Evolutionary conservation across 1,284 basidiomycete genomes (phyloP).

Genomic region (Cutaneotrichosporon sp.): DNA sequence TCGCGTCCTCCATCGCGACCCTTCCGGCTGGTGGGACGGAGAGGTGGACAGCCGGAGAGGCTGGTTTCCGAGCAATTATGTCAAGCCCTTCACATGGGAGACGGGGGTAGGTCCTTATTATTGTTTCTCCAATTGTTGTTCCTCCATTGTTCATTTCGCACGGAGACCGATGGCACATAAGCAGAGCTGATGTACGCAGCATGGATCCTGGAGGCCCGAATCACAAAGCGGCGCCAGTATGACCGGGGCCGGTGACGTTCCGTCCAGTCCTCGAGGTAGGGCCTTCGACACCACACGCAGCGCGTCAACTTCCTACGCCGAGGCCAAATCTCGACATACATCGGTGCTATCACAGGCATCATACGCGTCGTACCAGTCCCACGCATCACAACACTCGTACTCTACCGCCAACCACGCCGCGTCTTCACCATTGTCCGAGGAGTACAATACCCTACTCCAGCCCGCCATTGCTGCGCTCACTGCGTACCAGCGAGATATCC

Average conservation of each 20-base stretch:
- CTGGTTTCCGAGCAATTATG: conserved; percentile 90
- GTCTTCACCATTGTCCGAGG: conserved; percentile 11
- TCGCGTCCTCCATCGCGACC: conserved; percentile 76
- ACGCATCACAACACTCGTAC: conserved; percentile 8
- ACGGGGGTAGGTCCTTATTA: conserved; percentile 24
- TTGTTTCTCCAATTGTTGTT: background rate
- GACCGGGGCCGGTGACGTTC: background rate
- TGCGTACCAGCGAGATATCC: conserved; percentile 1
- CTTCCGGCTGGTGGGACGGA: conserved; percentile 98
- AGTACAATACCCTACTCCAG: conserved; percentile 46
- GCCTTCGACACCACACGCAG: background rate
- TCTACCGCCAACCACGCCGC: background rate
- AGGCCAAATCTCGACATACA: conserved; percentile 11
- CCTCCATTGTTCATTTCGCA: background rate
- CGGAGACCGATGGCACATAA: background rate
- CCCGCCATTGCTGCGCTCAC: conserved; percentile 52
- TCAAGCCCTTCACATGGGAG: conserved; percentile 33
- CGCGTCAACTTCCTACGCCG: background rate
- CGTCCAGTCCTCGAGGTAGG: background rate
- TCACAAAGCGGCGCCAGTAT: background rate
- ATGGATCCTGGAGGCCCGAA: background rate
- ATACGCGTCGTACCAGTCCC: conserved; percentile 7
- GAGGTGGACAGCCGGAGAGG: conserved; percentile 68
- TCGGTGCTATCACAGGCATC: conserved; percentile 12
- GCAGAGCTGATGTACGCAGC: background rate